Base-by-base conservation (phyloP, 139 green algal genomes). In the Astrephomene gubernaculifera region DNA sequence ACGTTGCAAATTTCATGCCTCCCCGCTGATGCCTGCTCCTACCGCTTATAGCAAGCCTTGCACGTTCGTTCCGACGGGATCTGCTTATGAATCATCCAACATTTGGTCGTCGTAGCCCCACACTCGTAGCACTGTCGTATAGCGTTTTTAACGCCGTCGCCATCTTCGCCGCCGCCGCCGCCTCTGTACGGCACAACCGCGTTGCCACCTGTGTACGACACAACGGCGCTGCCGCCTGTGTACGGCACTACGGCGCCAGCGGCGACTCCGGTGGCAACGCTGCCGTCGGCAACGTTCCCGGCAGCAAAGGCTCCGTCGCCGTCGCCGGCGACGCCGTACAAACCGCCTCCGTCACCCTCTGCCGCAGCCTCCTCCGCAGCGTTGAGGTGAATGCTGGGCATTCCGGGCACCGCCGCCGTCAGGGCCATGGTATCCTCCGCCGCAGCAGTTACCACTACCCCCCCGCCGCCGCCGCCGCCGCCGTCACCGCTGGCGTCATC, bases 21-120 rank as follows among this genome's bases (percentile, higher is more conserved):
- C n/a, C n/a, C n/a, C n/a, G n/a, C n/a, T n/a, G n/a, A n/a, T n/a
- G n/a, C n/a, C n/a, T 5, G 12, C 72, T 68, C 74, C 4, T 57
- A 82, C 74, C 78, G 78, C 63, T 84, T 84, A 41, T 84, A 84
- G 63, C 78, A 84, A 22, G 78, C 78, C 78, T 84, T 84, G 78
- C 78, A 84, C 0, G 78, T 84, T 4, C 63, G 31, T 43, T 84
- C 31, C 25, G 7, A 21, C 0, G 63, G 78, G 12, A 53, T 17
- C 5, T 65, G 36, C 44, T 84, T 84, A 43, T 84, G 78, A 2
- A n/a, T 52, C 78, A 84, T 84, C 78, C 78, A 84, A 35, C 78
- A 84, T 38, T 84, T 84, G 64, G 78, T 75, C 2, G 4, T 67
- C 0, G 78, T 84, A 19, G 78, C 78, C 0, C 78, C 78, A 43